Evolutionary conservation across 495 filamentous ascomycete genomes (phyloP).

Genomic region (Aspergillus avenaceus): DNA sequence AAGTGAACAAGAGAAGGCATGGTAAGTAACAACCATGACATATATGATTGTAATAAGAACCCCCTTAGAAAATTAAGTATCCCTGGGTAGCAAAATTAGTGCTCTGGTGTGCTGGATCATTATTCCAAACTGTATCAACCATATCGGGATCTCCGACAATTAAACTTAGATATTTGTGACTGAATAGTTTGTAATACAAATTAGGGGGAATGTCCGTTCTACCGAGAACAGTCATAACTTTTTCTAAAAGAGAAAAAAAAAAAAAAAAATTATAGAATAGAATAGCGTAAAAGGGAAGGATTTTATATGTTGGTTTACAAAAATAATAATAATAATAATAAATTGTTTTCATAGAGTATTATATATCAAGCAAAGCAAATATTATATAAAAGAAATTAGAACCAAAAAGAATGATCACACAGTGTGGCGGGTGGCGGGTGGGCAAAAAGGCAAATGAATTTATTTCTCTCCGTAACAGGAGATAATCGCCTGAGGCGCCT

Average conservation of each 20-base stretch:
- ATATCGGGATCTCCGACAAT: background rate
- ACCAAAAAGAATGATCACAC: background rate
- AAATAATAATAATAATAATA: too few relatives aligned
- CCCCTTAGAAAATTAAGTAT: background rate
- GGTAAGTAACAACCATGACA: too few relatives aligned
- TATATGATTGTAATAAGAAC: too few relatives aligned
- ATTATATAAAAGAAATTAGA: too few relatives aligned
- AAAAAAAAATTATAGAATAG: background rate
- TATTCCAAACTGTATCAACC: background rate
- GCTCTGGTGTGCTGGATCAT: background rate
- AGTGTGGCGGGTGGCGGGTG: background rate
- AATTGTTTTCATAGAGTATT: too few relatives aligned
- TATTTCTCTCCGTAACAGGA: background rate
- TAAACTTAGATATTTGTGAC: background rate
- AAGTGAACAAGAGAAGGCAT: too few relatives aligned
- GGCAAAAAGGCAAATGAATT: background rate
- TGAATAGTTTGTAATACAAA: background rate
- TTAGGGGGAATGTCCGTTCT: too few relatives aligned
- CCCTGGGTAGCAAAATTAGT: too few relatives aligned
- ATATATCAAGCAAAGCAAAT: too few relatives aligned
- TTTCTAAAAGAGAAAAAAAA: background rate
- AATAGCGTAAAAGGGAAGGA: background rate
- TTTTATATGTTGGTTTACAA: too few relatives aligned
- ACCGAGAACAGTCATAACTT: too few relatives aligned
- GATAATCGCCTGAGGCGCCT: slow-evolving; percentile 1